phyloP scores from a whole-genome alignment of 306 rosid species.

The Cajanus cajan region DNA sequence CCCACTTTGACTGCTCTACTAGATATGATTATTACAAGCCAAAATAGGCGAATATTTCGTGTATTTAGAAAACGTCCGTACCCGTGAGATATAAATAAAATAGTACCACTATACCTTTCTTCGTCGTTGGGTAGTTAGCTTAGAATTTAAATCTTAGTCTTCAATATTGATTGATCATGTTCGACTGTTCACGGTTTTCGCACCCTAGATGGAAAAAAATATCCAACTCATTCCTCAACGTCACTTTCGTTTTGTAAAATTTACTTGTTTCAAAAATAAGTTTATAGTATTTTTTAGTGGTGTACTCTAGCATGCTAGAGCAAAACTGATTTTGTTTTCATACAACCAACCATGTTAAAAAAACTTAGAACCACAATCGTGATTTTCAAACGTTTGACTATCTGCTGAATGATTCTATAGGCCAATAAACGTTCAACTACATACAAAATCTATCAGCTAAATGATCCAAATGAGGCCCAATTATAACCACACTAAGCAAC shows the following conservation, averaged over 20 bases:
- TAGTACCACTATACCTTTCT: not conserved
- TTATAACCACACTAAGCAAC: too few species aligned
- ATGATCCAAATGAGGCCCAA: too few species aligned
- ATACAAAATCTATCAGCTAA: not conserved
- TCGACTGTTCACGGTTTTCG: not conserved
- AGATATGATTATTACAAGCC: not conserved
- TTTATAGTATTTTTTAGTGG: not conserved
- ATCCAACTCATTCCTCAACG: not conserved
- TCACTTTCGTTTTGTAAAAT: not conserved
- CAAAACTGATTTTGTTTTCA: not conserved
- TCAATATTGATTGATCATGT: not conserved
- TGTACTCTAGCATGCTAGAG: not conserved
- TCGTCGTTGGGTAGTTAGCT: not conserved
- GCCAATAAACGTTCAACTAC: not conserved
- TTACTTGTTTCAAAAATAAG: not conserved
- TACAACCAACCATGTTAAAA: too few species aligned
- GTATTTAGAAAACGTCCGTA: not conserved
- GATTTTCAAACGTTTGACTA: not conserved
- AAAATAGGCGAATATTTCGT: not conserved
- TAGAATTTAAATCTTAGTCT: not conserved
- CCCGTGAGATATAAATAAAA: not conserved
- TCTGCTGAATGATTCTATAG: too few species aligned
- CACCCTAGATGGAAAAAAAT: not conserved
- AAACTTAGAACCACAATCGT: too few species aligned
- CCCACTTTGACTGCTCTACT: too few species aligned